Percentiles rank a stretch among this genome's conserved stretches.
Conservation (phyloP, 2,329 filamentous ascomycete species). For the Pyrenochaeta sp. region DNA sequence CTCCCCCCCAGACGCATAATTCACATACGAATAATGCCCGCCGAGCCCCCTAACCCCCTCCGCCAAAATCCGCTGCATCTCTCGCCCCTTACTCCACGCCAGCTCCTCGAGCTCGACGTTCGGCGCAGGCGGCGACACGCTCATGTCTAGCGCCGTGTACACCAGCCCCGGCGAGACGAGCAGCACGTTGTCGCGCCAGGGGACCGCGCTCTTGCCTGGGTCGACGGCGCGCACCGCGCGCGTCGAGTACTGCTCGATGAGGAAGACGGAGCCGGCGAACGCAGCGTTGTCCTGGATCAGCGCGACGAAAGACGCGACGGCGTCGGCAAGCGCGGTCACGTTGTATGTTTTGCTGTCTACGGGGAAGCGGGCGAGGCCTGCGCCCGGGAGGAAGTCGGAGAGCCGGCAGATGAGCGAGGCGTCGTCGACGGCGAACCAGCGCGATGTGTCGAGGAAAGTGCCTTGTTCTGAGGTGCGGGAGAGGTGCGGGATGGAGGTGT, state of each 20-base stretch:
- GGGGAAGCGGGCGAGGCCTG: constrained; percentile 6
- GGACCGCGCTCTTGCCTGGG: constrained; percentile 1
- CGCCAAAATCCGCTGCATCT: constrained; percentile 5
- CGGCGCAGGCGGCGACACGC: not conserved
- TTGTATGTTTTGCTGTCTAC: constrained; percentile 15
- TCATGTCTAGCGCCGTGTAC: constrained; percentile 2
- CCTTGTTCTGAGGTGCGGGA: constrained; percentile 1
- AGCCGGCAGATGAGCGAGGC: constrained; percentile 6
- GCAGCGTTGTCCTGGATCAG: not conserved
- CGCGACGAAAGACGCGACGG: not conserved
- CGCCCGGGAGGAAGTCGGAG: constrained; percentile 5
- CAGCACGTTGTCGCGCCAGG: not conserved
- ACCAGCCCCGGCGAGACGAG: not conserved
- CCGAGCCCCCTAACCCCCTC: constrained; percentile 4
- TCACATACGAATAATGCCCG: constrained; percentile 32
- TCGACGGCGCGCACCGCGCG: not conserved
- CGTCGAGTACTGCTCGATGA: constrained; percentile 14
- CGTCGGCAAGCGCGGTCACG: constrained; percentile 7
- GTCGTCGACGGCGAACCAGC: constrained; percentile 5
- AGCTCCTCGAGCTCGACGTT: constrained; percentile 5
- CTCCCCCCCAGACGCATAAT: constrained; percentile 42
- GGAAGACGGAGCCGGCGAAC: constrained; percentile 4
- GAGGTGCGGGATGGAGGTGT: constrained; percentile 2
- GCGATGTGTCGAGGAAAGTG: constrained; percentile 8
- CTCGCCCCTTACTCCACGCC: constrained; percentile 1